phyloP scores from a whole-genome alignment of 495 filamentous ascomycete species.

The Tuber calosporum region DNA sequence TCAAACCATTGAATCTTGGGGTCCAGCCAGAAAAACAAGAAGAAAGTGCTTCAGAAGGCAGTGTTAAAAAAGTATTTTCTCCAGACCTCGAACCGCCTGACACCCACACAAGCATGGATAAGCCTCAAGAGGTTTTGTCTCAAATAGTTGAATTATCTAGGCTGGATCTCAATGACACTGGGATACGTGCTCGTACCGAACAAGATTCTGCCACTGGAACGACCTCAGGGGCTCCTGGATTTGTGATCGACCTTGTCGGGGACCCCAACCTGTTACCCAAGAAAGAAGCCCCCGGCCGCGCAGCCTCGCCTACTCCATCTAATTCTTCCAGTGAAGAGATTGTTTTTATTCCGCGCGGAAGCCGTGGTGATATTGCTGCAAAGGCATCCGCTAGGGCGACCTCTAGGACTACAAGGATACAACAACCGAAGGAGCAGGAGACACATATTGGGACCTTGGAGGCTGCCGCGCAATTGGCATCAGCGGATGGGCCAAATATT shows the following conservation, averaged over 20 bases:
- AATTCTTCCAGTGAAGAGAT: constrained; percentile 32
- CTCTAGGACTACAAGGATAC: background rate
- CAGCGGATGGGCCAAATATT: background rate
- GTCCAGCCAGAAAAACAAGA: constrained; percentile 19
- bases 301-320: constrained; percentile 12
- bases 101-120: background rate
- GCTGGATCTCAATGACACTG: background rate
- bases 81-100: background rate
- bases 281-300: constrained; percentile 5
- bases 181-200: background rate
- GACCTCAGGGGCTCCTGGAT: background rate
- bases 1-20: constrained; percentile 31
- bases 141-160: background rate
- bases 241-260: constrained; percentile 23
- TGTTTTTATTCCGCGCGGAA: constrained; percentile 37
- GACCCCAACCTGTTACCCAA: constrained; percentile 16
- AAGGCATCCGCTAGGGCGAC: background rate
- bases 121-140: background rate
- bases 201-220: background rate
- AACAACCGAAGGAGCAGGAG: background rate
- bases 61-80: background rate
- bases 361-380: background rate
- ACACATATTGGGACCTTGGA: background rate
- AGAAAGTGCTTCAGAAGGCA: constrained; percentile 13
- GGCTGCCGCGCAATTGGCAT: background rate